Conservation (phyloP, 1,284 basidiomycete species). For the Sanguinoderma infundibulare region DNA sequence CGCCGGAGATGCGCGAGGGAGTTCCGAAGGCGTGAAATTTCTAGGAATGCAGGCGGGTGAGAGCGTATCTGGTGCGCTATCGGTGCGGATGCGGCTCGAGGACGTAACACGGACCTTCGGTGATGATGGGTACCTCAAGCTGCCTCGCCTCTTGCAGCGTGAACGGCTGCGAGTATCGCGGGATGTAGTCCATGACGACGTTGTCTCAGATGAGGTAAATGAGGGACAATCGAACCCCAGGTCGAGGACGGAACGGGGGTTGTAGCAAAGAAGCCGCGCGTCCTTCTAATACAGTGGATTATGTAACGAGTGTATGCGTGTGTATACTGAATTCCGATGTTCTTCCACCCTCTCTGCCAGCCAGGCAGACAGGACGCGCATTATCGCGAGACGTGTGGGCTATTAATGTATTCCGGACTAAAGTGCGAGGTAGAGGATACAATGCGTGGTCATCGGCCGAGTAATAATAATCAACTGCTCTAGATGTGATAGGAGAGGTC, state of each 20-base stretch:
- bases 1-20: conserved; percentile 66
- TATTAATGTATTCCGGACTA: conserved; percentile 25
- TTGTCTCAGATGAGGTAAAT: neutral
- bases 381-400: neutral
- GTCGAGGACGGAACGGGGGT: neutral
- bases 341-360: neutral
- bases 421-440: conserved; percentile 28
- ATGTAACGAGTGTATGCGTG: conserved; percentile 22
- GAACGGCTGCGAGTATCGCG: conserved; percentile 77
- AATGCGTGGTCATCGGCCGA: conserved; percentile 23
- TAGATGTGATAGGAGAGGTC: conserved; percentile 22
- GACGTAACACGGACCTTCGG: conserved; percentile 56
- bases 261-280: neutral
- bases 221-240: neutral
- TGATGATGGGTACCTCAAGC: conserved; percentile 70
- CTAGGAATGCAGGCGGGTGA: conserved; percentile 41
- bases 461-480: conserved; percentile 16
- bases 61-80: neutral
- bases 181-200: conserved; percentile 61
- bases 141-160: conserved; percentile 67
- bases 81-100: conserved; percentile 9
- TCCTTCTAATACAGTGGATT: conserved; percentile 12
- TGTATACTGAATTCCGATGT: conserved; percentile 4
- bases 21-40: conserved; percentile 76
- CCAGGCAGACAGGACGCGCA: neutral